Evolutionary conservation across 1,139 yeast genomes (phyloP).

Genomic region (Kazachstania sp.): DNA sequence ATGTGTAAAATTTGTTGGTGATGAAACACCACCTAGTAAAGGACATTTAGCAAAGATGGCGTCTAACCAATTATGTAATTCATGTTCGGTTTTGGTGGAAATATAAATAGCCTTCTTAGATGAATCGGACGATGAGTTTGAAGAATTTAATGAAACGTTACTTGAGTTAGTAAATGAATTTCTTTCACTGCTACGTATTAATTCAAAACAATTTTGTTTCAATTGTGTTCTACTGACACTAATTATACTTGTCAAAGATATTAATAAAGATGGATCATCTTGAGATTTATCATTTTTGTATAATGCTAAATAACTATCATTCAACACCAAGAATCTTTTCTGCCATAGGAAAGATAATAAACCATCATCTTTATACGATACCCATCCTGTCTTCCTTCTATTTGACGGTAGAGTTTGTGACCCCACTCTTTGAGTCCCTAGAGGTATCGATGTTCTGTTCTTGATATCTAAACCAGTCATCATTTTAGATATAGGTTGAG

Average conservation of each 20-base stretch:
- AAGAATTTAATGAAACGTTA: conserved; percentile 7
- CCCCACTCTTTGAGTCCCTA: conserved; percentile 1
- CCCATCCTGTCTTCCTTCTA: conserved; percentile 57
- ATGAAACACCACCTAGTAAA: conserved; percentile 65
- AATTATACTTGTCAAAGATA: conserved; percentile 49
- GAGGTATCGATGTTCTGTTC: background rate
- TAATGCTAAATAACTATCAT: conserved; percentile 66
- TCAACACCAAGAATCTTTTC: conserved; percentile 69
- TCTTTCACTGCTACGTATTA: conserved; percentile 43
- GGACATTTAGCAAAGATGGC: conserved; percentile 85
- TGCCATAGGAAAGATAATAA: conserved; percentile 85
- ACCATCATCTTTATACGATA: conserved; percentile 86
- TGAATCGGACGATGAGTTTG: conserved; percentile 12
- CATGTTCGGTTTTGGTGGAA: conserved; percentile 70
- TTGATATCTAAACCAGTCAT: conserved; percentile 20
- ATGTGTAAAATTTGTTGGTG: conserved; percentile 72
- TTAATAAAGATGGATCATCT: conserved; percentile 38
- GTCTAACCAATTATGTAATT: conserved; percentile 85
- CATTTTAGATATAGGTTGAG: conserved; percentile 26
- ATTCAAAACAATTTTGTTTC: conserved; percentile 68
- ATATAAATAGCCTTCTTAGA: conserved; percentile 59
- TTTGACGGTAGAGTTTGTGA: conserved; percentile 3
- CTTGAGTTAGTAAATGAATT: conserved; percentile 12
- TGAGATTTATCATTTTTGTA: conserved; percentile 55
- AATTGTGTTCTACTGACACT: conserved; percentile 56